Evolutionary conservation across 2,329 filamentous ascomycete species (phyloP).

Genomic region (Botrytis pseudocinerea): DNA sequence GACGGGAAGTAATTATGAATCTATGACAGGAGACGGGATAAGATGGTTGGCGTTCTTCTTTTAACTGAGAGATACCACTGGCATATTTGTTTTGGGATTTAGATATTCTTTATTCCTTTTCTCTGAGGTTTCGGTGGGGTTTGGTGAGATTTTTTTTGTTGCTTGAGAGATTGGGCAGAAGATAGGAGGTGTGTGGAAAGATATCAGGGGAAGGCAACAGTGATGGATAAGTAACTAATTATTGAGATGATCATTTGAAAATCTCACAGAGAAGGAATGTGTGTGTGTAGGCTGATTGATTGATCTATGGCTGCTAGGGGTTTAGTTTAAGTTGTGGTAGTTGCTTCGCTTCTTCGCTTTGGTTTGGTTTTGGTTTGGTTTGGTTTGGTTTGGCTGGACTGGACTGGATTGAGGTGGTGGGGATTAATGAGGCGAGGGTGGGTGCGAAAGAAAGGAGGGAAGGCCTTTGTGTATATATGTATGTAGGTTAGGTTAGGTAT

Average conservation of each 20-base stretch:
- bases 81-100: slow-evolving; percentile 12
- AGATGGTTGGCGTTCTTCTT: slow-evolving; percentile 17
- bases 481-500: neutral
- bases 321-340: neutral
- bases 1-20: slow-evolving; percentile 12
- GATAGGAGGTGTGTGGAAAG: neutral
- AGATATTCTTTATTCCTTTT: neutral
- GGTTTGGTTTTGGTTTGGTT: neutral
- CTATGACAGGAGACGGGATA: slow-evolving; percentile 5
- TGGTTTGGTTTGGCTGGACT: neutral
- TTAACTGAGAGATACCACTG: slow-evolving; percentile 13
- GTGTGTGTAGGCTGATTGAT: neutral
- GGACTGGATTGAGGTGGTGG: neutral
- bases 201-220: neutral
- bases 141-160: neutral
- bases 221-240: neutral
- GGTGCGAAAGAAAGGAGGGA: neutral
- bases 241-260: neutral
- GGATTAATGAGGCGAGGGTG: neutral
- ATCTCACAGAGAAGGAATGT: neutral
- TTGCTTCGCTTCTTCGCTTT: neutral
- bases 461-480: neutral
- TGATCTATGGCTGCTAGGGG: neutral
- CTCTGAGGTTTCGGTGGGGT: neutral
- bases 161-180: neutral